phyloP scores from a whole-genome alignment of 108 stramenopile species.

The Thalassiosira profunda region DNA sequence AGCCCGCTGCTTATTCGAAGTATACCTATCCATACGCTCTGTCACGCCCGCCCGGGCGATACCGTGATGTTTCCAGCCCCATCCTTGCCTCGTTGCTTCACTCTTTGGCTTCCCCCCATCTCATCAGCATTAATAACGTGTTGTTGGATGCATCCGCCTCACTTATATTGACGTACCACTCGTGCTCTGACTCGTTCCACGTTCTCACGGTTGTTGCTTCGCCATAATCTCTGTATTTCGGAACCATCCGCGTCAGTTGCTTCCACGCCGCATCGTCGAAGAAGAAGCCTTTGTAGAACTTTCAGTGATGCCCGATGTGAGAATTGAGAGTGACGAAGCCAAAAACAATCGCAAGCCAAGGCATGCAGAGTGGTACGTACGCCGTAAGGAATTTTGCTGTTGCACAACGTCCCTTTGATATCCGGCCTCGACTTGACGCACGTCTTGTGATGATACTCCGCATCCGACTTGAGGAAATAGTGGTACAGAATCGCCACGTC shows the following conservation, averaged over 20 bases:
- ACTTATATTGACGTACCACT: too few species aligned
- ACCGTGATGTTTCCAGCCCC: too few species aligned
- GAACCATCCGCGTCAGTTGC: constrained; percentile 1
- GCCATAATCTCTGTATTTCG: constrained; percentile 15
- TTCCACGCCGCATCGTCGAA: constrained; percentile 21
- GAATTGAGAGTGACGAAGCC: background rate
- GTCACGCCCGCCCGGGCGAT: too few species aligned
- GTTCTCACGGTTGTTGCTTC: too few species aligned
- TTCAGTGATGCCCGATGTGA: background rate
- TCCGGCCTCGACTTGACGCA: constrained; percentile 13
- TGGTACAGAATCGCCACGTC: constrained; percentile 12
- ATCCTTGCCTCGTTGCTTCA: too few species aligned
- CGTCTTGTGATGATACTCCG: constrained; percentile 15
- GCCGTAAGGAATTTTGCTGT: background rate
- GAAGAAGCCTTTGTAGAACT: background rate
- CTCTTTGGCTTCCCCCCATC: too few species aligned
- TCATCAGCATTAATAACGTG: too few species aligned
- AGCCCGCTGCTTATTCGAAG: too few species aligned
- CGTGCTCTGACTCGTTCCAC: too few species aligned
- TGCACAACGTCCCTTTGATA: background rate
- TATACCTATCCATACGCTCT: too few species aligned
- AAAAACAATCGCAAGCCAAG: background rate
- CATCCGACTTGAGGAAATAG: constrained; percentile 4
- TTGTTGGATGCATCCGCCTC: too few species aligned
- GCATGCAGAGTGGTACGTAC: background rate